Percentiles rank a stretch among this genome's conserved stretches.
Evolutionary conservation across 192 early-diverging fungal genomes (phyloP).

Genomic region (Coemansia aciculifera): DNA sequence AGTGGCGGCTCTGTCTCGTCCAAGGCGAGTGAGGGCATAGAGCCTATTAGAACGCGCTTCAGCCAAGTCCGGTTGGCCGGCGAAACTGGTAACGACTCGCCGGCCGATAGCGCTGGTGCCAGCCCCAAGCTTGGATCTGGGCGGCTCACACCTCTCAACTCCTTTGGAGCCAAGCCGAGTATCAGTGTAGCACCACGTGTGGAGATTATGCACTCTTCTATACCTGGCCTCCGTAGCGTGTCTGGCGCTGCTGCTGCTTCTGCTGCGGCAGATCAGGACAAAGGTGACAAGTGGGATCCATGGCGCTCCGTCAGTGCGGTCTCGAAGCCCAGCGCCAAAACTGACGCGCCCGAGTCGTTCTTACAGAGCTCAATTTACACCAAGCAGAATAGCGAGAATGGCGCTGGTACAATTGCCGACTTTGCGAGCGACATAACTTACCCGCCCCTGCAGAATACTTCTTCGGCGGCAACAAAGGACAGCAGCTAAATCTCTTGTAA

Average conservation of each 20-base stretch:
- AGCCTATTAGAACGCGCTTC: conserved; percentile 19
- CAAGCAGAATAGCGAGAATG: conserved; percentile 9
- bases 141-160: conserved; percentile 1
- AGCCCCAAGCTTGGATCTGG: conserved; percentile 3
- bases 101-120: neutral
- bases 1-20: neutral
- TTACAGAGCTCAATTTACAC: conserved; percentile 44
- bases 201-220: conserved; percentile 29
- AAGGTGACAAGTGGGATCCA: conserved; percentile 41
- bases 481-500: neutral
- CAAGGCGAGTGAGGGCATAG: neutral
- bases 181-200: neutral
- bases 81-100: conserved; percentile 36
- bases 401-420: conserved; percentile 27
- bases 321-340: conserved; percentile 3
- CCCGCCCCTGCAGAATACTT: conserved; percentile 37
- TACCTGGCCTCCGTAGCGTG: conserved; percentile 41
- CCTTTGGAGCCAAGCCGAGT: conserved; percentile 1
- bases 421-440: conserved; percentile 52
- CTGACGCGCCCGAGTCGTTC: conserved; percentile 26
- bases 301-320: conserved; percentile 48
- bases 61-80: conserved; percentile 28
- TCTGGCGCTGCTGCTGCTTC: neutral
- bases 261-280: neutral
- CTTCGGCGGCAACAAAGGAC: conserved; percentile 12